These are phyloP conservation scores for Claviceps capensis DNA, from an alignment of 2,329 filamentous ascomycete genomes.

Conservation along the genomic window DNA sequence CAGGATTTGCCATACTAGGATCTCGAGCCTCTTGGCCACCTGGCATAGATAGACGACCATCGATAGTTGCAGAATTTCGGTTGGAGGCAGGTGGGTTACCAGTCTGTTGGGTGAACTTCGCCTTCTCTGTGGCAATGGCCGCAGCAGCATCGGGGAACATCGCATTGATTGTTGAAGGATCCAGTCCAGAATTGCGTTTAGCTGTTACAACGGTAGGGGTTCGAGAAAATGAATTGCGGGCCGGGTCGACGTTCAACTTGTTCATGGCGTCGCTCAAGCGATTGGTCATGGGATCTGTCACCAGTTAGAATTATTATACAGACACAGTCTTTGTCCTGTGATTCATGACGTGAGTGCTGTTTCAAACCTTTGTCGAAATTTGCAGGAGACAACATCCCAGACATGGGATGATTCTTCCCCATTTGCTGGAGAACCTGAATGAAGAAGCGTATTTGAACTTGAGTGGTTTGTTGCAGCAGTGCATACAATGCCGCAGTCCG, in stretches of 20 bases:
- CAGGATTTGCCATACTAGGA: slow-evolving; percentile 12
- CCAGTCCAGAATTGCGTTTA: slow-evolving; percentile 90
- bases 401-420: slow-evolving; percentile 97
- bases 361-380: slow-evolving; percentile 86
- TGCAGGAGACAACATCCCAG: slow-evolving; percentile 81
- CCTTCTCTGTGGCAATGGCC: slow-evolving; percentile 96
- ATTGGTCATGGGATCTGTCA: slow-evolving; percentile 85
- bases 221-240: slow-evolving; percentile 74
- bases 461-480: slow-evolving; percentile 91
- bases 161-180: slow-evolving; percentile 85
- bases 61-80: slow-evolving; percentile 74
- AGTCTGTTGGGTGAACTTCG: slow-evolving; percentile 90
- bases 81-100: slow-evolving; percentile 83
- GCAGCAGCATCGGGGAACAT: slow-evolving; percentile 99
- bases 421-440: slow-evolving; percentile 98
- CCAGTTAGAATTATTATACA: slow-evolving; percentile 11
- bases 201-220: slow-evolving; percentile 58
- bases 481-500: slow-evolving; percentile 91
- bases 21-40: slow-evolving; percentile 29
- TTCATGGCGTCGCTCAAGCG: slow-evolving; percentile 93
- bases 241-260: slow-evolving; percentile 78
- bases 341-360: not conserved
- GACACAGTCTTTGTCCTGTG: not conserved
- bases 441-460: slow-evolving; percentile 98
- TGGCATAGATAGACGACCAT: slow-evolving; percentile 63